A percentile compares a stretch with the other conserved stretches of the same genome.
These are phyloP conservation scores for Tulasnella sp. DNA, from an alignment of 768 basidiomycete genomes.

Conservation along the genomic window DNA sequence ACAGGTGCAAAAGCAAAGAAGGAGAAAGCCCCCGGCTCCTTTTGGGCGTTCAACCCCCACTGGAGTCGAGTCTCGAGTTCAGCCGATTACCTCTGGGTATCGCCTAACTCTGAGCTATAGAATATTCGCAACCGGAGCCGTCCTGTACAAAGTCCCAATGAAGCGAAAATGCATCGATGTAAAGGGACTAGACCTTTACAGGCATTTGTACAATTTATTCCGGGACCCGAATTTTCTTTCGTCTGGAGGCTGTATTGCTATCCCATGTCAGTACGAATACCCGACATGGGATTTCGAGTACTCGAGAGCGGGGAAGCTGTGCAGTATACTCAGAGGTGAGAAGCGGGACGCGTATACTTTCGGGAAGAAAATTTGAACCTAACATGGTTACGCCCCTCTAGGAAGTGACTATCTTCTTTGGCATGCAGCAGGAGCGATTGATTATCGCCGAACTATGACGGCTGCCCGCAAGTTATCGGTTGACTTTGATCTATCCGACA, in stretches of 20 bases:
- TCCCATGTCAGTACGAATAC: neutral
- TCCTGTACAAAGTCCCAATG: neutral
- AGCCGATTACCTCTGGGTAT: constrained; percentile 35
- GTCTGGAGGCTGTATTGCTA: neutral
- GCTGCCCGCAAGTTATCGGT: neutral
- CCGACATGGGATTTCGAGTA: neutral
- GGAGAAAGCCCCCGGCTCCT: constrained; percentile 22
- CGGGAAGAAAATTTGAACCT: too few species aligned
- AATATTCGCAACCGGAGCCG: constrained; percentile 16
- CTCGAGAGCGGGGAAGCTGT: neutral
- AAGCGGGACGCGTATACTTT: too few species aligned
- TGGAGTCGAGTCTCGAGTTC: constrained; percentile 41
- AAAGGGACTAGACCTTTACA: neutral
- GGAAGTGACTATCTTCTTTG: neutral
- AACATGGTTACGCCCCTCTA: neutral
- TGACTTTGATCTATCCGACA: neutral
- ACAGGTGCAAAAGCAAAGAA: neutral
- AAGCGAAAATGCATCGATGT: neutral
- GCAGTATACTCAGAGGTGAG: neutral
- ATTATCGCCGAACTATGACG: neutral
- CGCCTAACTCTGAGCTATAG: constrained; percentile 39
- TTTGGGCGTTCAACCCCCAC: constrained; percentile 39
- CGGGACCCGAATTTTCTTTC: neutral
- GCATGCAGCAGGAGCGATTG: neutral
- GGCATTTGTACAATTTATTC: neutral